A percentile compares a stretch with the other conserved stretches of the same genome.
These are phyloP conservation scores for Angomonas ambiguus DNA, from an alignment of 208 protist species.

Conservation along the genomic window DNA sequence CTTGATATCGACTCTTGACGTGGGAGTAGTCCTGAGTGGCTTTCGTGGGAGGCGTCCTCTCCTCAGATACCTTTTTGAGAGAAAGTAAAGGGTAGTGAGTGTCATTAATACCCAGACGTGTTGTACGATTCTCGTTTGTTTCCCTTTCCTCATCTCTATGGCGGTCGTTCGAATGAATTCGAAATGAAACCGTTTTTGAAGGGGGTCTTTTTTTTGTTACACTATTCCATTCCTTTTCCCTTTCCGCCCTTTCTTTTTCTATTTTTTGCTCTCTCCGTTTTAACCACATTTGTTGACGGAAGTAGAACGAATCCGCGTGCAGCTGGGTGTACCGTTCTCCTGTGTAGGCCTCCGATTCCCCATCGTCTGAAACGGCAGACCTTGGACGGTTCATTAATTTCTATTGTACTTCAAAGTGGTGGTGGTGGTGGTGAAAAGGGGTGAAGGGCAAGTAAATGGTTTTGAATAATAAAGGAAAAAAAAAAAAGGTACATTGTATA, in stretches of 20 bases:
- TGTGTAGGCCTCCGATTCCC: not conserved
- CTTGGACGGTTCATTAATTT: not conserved
- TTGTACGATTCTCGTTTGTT: not conserved
- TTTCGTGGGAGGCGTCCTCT: not conserved
- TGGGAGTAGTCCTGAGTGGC: not conserved
- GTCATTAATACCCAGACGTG: not conserved
- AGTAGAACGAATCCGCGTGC: not conserved
- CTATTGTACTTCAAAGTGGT: not conserved
- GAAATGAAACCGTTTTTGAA: not conserved
- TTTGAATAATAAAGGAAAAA: not conserved
- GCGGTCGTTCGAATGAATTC: not conserved
- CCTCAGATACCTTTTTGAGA: not conserved
- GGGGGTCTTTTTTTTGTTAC: not conserved
- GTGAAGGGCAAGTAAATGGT: too few relatives aligned
- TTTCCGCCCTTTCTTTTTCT: not conserved
- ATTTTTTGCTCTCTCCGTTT: conserved; percentile 1
- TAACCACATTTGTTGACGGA: conserved; percentile 2
- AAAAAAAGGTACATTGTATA: not conserved
- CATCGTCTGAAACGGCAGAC: not conserved
- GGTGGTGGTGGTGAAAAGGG: too few relatives aligned
- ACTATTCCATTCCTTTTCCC: not conserved
- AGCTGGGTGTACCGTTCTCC: not conserved
- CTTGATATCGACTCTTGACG: conserved; percentile 1
- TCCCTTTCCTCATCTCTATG: not conserved
- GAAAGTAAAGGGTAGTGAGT: conserved; percentile 1